Evolutionary conservation across 2,329 filamentous ascomycete species (phyloP), one percentile per base, ranked within the genome.

Genomic region (Didymella keratinophila): DNA sequence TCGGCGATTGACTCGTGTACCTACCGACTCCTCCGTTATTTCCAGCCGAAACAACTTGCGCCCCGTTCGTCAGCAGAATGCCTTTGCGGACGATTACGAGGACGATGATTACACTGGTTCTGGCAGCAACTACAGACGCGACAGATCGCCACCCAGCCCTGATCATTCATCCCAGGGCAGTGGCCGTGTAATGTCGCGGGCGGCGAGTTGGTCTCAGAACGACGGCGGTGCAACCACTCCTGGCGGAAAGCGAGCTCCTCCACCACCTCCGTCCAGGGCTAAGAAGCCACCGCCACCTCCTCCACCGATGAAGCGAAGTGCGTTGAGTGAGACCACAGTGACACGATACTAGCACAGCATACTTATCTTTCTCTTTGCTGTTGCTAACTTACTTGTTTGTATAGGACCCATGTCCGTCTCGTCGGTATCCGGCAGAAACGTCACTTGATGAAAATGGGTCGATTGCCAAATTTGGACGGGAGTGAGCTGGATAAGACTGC

Each of bases 221-320:
- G 74, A 71, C 7, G 60, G 65, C 52, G 67, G 63, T 51, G 59
- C 58, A 9, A 30, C 58, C 9, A 34, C 57, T 10, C 42, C 51
- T 14, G 66, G 62, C 45, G 75, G 69, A 54, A 84, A 83, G 73
- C 87, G 85, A 74, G 82, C 81, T 43, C 72, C 74, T 39, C 74
- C 74, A 20, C 84, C 86, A 45, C 87, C 87, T 20, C 87, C 87
- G 23, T 84, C 83, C 21, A 79, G 87, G 69, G 78, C 84, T 34
- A 90, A 89, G 81, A 89, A 89, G 75, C 86, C 87, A 12, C 83
- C 85, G 21, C 86, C 87, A 59, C 86, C 86, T 36, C 87, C 86
- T 21, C 86, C 85, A 11, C 87, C 87, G 21, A 83, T 87, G 78
- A 89, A 89, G 80, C 79, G 86, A 64, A 82, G 78, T 73, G 79